These are phyloP conservation scores for Mycosphaerella sp. DNA, from an alignment of 2,329 filamentous ascomycete genomes.

Conservation along the genomic window DNA sequence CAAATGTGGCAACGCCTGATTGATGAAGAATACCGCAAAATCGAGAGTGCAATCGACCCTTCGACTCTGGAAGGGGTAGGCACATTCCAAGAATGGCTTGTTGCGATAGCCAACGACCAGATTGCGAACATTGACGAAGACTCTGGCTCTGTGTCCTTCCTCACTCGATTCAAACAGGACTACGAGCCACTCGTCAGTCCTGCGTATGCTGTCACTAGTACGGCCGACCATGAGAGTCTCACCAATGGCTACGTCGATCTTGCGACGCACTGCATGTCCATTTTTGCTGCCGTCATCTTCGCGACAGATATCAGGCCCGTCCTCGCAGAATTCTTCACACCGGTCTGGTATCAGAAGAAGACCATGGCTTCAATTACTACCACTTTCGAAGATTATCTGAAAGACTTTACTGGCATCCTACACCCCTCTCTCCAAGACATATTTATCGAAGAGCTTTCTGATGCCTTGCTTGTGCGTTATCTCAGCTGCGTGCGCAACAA, in stretches of 20 bases:
- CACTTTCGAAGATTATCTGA: slow-evolving; percentile 91
- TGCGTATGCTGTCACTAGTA: slow-evolving; percentile 66
- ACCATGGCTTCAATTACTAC: slow-evolving; percentile 90
- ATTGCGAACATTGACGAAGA: slow-evolving; percentile 93
- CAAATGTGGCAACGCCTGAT: slow-evolving; percentile 80
- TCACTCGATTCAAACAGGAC: slow-evolving; percentile 78
- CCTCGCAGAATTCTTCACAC: slow-evolving; percentile 84
- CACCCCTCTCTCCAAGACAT: slow-evolving; percentile 86
- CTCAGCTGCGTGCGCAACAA: slow-evolving; percentile 80
- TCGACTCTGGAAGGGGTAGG: slow-evolving; percentile 68
- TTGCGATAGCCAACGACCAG: slow-evolving; percentile 96
- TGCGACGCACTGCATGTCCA: slow-evolving; percentile 82
- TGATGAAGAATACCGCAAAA: slow-evolving; percentile 74
- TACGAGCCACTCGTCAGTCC: slow-evolving; percentile 74
- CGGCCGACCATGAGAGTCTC: slow-evolving; percentile 64
- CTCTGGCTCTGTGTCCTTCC: slow-evolving; percentile 69
- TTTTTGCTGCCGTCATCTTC: slow-evolving; percentile 84
- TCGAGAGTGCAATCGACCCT: slow-evolving; percentile 51
- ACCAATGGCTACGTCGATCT: slow-evolving; percentile 93
- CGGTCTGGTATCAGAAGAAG: slow-evolving; percentile 77
- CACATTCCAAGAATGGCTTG: slow-evolving; percentile 75
- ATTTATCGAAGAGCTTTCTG: slow-evolving; percentile 85
- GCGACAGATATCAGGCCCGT: slow-evolving; percentile 70
- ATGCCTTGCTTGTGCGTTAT: slow-evolving; percentile 84
- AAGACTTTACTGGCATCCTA: slow-evolving; percentile 72